A percentile compares a stretch with the other conserved stretches of the same genome.
Conservation (phyloP, 306 rosid genomes). For the Carpinus viminea region DNA sequence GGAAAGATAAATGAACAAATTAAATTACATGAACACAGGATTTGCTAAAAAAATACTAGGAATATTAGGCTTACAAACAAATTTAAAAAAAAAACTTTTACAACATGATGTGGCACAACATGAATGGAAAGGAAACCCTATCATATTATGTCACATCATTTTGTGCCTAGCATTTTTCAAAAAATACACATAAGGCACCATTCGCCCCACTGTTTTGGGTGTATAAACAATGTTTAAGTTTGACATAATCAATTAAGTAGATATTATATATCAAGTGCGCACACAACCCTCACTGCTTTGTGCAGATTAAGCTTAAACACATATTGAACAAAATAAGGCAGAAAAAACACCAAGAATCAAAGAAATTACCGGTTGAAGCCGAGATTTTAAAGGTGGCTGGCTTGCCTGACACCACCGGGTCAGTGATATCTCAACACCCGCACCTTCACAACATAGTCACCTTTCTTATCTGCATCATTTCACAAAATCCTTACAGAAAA, state of each 20-base stretch:
- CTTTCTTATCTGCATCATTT: conserved; percentile 52
- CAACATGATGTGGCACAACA: too few relatives aligned
- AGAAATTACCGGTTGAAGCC: conserved; percentile 66
- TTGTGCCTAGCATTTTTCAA: too few relatives aligned
- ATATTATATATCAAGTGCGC: not conserved
- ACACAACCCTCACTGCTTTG: not conserved
- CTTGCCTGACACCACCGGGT: conserved; percentile 67
- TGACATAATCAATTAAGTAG: not conserved
- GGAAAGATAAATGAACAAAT: not conserved
- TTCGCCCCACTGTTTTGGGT: not conserved
- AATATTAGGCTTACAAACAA: too few relatives aligned
- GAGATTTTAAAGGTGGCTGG: conserved; percentile 73
- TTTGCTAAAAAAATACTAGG: not conserved
- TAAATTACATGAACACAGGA: not conserved
- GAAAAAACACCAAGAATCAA: not conserved
- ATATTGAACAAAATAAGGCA: not conserved
- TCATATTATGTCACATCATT: too few relatives aligned
- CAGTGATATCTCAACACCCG: conserved; percentile 49
- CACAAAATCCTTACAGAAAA: not conserved
- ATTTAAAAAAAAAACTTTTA: too few relatives aligned
- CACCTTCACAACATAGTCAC: conserved; percentile 69
- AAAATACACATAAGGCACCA: not conserved
- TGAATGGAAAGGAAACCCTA: too few relatives aligned
- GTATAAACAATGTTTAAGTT: not conserved
- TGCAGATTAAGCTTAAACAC: not conserved